These are phyloP conservation scores for Xylaria multiplex DNA, from an alignment of 2,329 filamentous ascomycete species.

Conservation along the genomic window DNA sequence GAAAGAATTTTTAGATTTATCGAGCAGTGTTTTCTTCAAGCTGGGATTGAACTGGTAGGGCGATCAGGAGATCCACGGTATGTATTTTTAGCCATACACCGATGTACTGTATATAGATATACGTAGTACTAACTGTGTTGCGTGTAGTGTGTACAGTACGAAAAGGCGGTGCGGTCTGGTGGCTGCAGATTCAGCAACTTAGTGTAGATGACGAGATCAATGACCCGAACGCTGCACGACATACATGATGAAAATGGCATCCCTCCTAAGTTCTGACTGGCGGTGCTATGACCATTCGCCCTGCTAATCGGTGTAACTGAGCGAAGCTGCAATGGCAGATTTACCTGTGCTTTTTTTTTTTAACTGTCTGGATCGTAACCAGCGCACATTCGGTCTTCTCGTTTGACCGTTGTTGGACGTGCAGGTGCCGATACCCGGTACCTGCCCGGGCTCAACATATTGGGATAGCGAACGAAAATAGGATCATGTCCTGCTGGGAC, in stretches of 20 bases:
- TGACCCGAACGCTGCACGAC: constrained; percentile 32
- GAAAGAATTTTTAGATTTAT: too few species aligned
- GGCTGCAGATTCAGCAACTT: constrained; percentile 24
- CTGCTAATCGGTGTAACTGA: background rate
- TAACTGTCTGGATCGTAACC: background rate
- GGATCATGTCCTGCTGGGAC: constrained; percentile 20
- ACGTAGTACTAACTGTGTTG: background rate
- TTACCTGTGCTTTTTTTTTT: background rate
- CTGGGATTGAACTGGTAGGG: background rate
- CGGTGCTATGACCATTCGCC: constrained; percentile 1
- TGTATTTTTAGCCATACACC: constrained; percentile 3
- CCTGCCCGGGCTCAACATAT: background rate
- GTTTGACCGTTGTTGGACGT: background rate
- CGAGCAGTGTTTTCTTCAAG: background rate
- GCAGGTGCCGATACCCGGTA: constrained; percentile 21
- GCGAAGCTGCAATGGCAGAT: background rate
- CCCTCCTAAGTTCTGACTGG: constrained; percentile 2
- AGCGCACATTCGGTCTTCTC: background rate
- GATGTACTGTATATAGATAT: background rate
- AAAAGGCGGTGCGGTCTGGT: constrained; percentile 8
- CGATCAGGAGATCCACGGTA: background rate
- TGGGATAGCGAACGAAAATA: constrained; percentile 27
- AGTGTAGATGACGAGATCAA: constrained; percentile 30
- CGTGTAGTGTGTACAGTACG: constrained; percentile 2
- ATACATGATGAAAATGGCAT: constrained; percentile 26